Percentiles rank a stretch among this genome's conserved stretches.
Conservation (phyloP, 805 yeast genomes). For the Saturnispora saitoi region DNA sequence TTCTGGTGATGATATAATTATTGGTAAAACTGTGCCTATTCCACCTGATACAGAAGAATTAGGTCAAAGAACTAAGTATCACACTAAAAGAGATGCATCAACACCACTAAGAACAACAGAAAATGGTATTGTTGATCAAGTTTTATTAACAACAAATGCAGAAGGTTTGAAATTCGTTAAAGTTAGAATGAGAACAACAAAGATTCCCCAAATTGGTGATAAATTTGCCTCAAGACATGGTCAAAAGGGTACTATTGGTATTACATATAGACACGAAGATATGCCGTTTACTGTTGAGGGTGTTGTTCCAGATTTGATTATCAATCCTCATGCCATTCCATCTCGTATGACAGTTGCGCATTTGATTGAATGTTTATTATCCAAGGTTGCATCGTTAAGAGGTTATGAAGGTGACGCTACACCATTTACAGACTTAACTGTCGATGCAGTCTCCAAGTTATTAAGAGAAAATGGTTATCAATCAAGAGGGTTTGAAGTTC, state of each 20-base stretch:
- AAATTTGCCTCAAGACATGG: constrained; percentile 99
- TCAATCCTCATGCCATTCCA: constrained; percentile 99
- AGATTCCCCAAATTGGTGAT: constrained; percentile 98
- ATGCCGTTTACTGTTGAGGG: constrained; percentile 98
- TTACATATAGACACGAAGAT: constrained; percentile 95
- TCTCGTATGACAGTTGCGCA: constrained; percentile 99
- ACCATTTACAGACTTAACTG: constrained; percentile 97
- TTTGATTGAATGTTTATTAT: constrained; percentile 93
- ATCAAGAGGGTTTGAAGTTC: constrained; percentile 95
- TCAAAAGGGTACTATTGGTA: constrained; percentile 99
- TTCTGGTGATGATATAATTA: constrained; percentile 96
- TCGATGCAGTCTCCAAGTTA: constrained; percentile 89
- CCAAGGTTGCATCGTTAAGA: constrained; percentile 88
- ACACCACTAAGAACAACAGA: constrained; percentile 96
- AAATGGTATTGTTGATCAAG: constrained; percentile 98
- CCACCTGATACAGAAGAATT: constrained; percentile 99
- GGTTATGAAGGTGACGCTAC: constrained; percentile 99
- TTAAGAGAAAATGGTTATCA: constrained; percentile 95
- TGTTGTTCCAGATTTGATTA: constrained; percentile 92
- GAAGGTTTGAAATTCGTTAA: constrained; percentile 97
- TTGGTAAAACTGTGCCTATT: constrained; percentile 97
- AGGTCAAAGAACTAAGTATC: constrained; percentile 97
- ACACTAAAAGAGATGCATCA: constrained; percentile 97
- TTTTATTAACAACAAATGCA: constrained; percentile 90
- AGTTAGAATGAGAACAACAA: constrained; percentile 98